Percentiles rank a stretch among this genome's conserved stretches.
Evolutionary conservation across 768 basidiomycete genomes (phyloP).

Genomic region (Tricholomella constricta): DNA sequence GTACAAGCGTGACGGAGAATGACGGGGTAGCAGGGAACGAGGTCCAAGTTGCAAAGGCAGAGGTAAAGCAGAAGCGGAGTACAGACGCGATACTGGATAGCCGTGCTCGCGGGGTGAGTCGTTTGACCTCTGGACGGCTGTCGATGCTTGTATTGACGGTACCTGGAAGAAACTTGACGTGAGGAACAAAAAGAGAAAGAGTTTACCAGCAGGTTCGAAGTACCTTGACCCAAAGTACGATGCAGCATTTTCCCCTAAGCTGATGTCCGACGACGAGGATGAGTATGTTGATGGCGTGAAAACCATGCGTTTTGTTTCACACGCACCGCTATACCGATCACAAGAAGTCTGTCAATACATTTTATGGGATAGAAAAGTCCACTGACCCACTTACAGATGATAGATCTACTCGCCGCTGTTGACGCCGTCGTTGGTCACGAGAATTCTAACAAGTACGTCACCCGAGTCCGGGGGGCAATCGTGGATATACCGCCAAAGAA

Average conservation of each 20-base stretch:
- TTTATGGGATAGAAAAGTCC: not conserved
- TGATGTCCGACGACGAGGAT: slow-evolving; percentile 4
- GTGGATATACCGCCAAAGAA: not conserved
- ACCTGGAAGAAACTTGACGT: not conserved
- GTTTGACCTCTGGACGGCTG: too few relatives aligned
- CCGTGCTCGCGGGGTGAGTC: not conserved
- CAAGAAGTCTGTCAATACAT: not conserved
- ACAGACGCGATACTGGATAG: not conserved
- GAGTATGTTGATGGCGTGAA: not conserved
- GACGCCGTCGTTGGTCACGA: not conserved
- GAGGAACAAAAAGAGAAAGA: not conserved
- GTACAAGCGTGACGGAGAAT: too few relatives aligned
- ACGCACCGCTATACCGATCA: not conserved
- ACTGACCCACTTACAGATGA: not conserved
- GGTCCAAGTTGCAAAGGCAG: not conserved
- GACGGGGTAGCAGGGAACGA: too few relatives aligned
- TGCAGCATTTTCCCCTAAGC: not conserved
- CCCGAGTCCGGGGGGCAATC: not conserved
- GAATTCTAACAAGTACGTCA: not conserved
- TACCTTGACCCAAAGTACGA: not conserved
- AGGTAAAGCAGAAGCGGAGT: not conserved
- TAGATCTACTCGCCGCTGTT: not conserved
- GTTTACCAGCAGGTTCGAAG: not conserved
- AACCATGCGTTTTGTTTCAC: not conserved
- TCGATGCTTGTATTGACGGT: too few relatives aligned